Evolutionary conservation across 768 basidiomycete genomes (phyloP), one percentile per base, ranked within the genome.

Genomic region (Rhizopogon roseolus): DNA sequence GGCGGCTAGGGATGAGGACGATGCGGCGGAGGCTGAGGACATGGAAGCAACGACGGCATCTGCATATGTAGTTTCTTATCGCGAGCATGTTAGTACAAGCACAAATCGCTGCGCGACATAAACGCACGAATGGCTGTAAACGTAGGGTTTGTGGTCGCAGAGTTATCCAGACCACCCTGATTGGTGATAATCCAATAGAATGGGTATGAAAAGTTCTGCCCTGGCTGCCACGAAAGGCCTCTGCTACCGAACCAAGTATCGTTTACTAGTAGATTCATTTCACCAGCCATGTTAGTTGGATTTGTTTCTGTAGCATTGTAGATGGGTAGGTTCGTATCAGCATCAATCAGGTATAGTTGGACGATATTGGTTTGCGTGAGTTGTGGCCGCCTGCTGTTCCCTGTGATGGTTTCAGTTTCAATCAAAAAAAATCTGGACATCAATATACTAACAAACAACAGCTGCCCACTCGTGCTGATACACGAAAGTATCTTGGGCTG

Each of bases 81-180:
- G 51, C 50, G 44, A 40, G 25, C 19, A 16, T 34, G 32, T 48
- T 22, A 48, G 7, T 34, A 5, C 4, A 8, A 25, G 52, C 53
- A 52, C 44, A 50, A 53, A 52, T 41, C 19, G 22, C 32, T 39
- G 42, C 34, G 19, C 19, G 45, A 22, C 7, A 34, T 4, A 22
- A 41, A 90, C 88, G 71, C 67, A 91, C 88, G 93, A 52, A 94
- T 74, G 53, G 88, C 93, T 19, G 71, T 74, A 70, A 95, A 96
- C 1, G 82, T 90, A 11, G 88, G 67, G 61, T 91, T 88, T 7
- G 84, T 79, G 3, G 76, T 68, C 60, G 81, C 76, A 17, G 80
- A 79, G 42, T 82, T 83, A 59, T 82, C 79, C 39, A 90, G 74
- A 2, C 74, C 68, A 43, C 69, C 60, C 57, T 82, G 78, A 45